These are phyloP conservation scores for Penicillium lagena DNA, from an alignment of 495 filamentous ascomycete species.

Conservation along the genomic window DNA sequence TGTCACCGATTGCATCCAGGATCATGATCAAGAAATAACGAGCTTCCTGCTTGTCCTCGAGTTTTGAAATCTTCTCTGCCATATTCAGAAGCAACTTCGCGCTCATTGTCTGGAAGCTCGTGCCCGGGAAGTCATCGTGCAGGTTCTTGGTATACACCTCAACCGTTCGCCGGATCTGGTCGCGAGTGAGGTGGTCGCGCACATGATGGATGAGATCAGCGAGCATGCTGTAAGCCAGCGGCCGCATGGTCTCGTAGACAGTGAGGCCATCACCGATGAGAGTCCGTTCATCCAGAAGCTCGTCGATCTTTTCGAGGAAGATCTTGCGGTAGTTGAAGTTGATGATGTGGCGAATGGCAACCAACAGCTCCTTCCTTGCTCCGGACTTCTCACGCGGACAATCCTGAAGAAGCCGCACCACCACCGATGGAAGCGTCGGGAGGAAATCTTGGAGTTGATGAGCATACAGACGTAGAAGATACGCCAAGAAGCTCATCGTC, in stretches of 20 bases:
- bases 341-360: slow-evolving; percentile 96
- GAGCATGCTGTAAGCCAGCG: slow-evolving; percentile 95
- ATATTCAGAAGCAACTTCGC: slow-evolving; percentile 95
- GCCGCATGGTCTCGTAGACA: slow-evolving; percentile 93
- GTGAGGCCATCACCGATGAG: slow-evolving; percentile 94
- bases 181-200: slow-evolving; percentile 69
- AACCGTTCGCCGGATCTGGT: slow-evolving; percentile 91
- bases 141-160: slow-evolving; percentile 96
- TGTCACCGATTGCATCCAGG: slow-evolving; percentile 92
- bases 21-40: slow-evolving; percentile 97
- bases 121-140: slow-evolving; percentile 92
- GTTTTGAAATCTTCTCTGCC: slow-evolving; percentile 91
- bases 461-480: slow-evolving; percentile 82
- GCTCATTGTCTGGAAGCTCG: slow-evolving; percentile 99
- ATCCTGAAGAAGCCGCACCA: slow-evolving; percentile 86
- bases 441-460: slow-evolving; percentile 87
- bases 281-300: slow-evolving; percentile 87
- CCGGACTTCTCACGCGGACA: slow-evolving; percentile 91
- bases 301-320: slow-evolving; percentile 90
- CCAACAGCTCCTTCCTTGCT: slow-evolving; percentile 88
- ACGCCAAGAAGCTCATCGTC: slow-evolving; percentile 98
- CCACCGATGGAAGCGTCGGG: slow-evolving; percentile 78
- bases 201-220: slow-evolving; percentile 98
- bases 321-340: slow-evolving; percentile 98
- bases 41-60: slow-evolving; percentile 86